These are phyloP conservation scores for Nymphaea thermarum DNA, from an alignment of 164 flowering plant genomes.

Conservation along the genomic window DNA sequence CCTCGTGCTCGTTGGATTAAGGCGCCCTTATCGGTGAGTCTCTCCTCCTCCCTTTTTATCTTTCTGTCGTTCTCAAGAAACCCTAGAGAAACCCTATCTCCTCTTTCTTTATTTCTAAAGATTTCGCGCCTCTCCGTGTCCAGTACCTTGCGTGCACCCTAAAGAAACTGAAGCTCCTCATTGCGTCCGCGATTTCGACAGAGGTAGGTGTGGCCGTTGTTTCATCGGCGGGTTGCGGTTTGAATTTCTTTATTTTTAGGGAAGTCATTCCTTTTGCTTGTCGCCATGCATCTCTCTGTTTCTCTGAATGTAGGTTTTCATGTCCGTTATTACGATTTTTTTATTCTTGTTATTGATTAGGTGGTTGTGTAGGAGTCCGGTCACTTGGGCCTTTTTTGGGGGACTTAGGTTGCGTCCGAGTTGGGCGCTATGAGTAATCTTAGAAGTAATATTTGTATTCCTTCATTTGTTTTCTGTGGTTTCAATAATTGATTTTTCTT, in stretches of 20 bases:
- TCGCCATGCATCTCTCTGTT: background rate
- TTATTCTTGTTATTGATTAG: too few relatives aligned
- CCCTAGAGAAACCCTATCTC: background rate
- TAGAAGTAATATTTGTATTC: background rate
- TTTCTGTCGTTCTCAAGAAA: too few relatives aligned
- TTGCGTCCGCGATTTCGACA: background rate
- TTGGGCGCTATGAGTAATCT: background rate
- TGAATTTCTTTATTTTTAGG: background rate
- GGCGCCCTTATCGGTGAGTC: too few relatives aligned
- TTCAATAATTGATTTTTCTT: background rate
- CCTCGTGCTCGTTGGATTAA: too few relatives aligned
- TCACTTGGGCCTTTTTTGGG: background rate
- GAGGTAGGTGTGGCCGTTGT: background rate
- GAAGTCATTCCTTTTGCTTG: background rate
- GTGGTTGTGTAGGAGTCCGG: too few relatives aligned
- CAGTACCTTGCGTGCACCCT: background rate
- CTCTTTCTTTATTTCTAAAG: background rate
- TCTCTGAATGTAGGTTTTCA: background rate
- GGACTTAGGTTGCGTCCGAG: background rate
- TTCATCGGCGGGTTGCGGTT: background rate
- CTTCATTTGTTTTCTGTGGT: background rate
- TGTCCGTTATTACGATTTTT: too few relatives aligned
- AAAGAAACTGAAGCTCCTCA: background rate
- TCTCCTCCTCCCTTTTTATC: too few relatives aligned
- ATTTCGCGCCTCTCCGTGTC: background rate